A percentile compares a stretch with the other conserved stretches of the same genome.
phyloP scores from a whole-genome alignment of 1,284 basidiomycete genomes.

The Meripilus lineatus region DNA sequence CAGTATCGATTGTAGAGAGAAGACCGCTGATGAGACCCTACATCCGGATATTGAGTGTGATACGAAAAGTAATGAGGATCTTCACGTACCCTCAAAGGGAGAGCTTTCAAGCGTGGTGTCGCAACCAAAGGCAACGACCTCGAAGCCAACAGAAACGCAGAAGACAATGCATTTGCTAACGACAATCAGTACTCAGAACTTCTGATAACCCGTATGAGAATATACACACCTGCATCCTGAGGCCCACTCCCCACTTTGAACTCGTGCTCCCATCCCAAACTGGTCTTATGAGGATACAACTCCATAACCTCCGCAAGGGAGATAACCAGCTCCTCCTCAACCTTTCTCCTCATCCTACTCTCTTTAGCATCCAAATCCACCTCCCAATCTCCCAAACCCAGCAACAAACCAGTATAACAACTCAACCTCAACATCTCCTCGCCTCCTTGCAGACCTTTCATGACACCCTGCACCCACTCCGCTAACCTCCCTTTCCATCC shows the following conservation, averaged over 20 bases:
- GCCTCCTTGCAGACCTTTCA: constrained; percentile 61
- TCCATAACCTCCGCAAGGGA: constrained; percentile 71
- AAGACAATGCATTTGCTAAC: constrained; percentile 28
- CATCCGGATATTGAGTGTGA: constrained; percentile 1
- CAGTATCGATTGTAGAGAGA: constrained; percentile 42
- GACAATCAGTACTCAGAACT: constrained; percentile 10
- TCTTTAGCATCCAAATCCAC: constrained; percentile 22
- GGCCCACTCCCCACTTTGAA: constrained; percentile 46
- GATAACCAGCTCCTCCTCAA: constrained; percentile 63
- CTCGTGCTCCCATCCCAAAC: constrained; percentile 55
- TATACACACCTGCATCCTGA: constrained; percentile 21
- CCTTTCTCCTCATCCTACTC: constrained; percentile 25
- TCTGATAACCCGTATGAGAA: constrained; percentile 2
- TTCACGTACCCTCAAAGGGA: constrained; percentile 47
- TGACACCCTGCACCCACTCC: constrained; percentile 51
- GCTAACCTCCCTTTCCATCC: constrained; percentile 35
- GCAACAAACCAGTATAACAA: constrained; percentile 56
- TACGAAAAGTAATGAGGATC: background rate
- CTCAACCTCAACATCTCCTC: constrained; percentile 54
- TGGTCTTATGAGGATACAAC: constrained; percentile 34
- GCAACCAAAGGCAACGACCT: constrained; percentile 52
- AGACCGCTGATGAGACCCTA: constrained; percentile 39
- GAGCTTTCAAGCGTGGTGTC: constrained; percentile 46
- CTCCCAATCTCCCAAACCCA: constrained; percentile 56
- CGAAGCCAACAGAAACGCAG: constrained; percentile 46